Evolutionary conservation across 139 green algal species (phyloP).

Genomic region (Volvox reticuliferus): DNA sequence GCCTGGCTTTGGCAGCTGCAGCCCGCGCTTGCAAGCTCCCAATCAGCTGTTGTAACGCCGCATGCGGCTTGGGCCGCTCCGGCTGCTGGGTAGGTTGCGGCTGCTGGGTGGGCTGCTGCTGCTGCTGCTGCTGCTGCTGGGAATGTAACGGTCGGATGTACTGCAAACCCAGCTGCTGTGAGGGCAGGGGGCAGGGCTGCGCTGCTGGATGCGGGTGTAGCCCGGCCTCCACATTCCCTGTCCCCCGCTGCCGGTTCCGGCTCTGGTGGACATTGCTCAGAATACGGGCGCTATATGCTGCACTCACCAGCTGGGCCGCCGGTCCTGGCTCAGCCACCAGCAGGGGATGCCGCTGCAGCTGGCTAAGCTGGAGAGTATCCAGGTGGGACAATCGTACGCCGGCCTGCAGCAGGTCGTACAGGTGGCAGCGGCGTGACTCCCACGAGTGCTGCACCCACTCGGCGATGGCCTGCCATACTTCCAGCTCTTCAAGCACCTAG

Average conservation of each 20-base stretch:
- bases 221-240: not conserved
- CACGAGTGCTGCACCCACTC: constrained; percentile 8
- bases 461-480: constrained; percentile 38
- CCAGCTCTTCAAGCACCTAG: constrained; percentile 16
- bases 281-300: constrained; percentile 30
- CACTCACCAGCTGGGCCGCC: not conserved
- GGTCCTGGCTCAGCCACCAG: constrained; percentile 20
- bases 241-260: not conserved
- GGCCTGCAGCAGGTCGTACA: constrained; percentile 16
- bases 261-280: constrained; percentile 33
- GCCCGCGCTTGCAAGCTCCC: constrained; percentile 24
- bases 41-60: constrained; percentile 37
- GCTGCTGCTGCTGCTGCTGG: not conserved
- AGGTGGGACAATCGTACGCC: constrained; percentile 25
- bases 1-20: not conserved
- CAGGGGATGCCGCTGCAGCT: constrained; percentile 31
- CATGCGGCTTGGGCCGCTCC: not conserved
- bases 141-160: not conserved
- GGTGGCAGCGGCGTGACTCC: not conserved
- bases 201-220: not conserved
- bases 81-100: not conserved
- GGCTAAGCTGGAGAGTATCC: constrained; percentile 20
- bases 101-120: not conserved
- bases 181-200: not conserved
- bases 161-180: not conserved